A percentile compares a stretch with the other conserved stretches of the same genome.
Evolutionary conservation across 108 stramenopile genomes (phyloP).

Genomic region (Nitzschia sp.): DNA sequence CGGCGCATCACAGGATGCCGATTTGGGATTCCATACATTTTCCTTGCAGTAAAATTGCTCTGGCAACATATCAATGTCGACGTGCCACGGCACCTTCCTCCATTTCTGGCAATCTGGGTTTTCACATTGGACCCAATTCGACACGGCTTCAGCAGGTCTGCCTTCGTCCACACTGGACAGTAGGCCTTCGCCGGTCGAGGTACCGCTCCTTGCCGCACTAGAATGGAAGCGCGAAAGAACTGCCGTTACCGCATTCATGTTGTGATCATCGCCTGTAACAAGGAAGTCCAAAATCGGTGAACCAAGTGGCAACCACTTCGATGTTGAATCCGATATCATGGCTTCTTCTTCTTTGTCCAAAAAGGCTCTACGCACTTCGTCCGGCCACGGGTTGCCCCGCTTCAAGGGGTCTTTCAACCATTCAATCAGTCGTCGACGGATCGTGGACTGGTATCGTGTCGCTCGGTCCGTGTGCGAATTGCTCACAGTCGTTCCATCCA

Average conservation of each 20-base stretch:
- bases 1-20: constrained; percentile 67
- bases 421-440: constrained; percentile 65
- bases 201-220: constrained; percentile 2
- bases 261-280: constrained; percentile 78
- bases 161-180: constrained; percentile 81
- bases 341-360: constrained; percentile 30
- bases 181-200: constrained; percentile 39
- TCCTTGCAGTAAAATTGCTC: constrained; percentile 88
- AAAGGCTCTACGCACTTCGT: constrained; percentile 64
- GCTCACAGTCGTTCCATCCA: constrained; percentile 35
- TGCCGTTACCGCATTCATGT: constrained; percentile 52
- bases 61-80: constrained; percentile 79
- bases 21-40: constrained; percentile 76
- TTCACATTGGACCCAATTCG: constrained; percentile 94
- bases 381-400: constrained; percentile 78
- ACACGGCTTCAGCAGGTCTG: constrained; percentile 85
- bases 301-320: constrained; percentile 66
- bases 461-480: constrained; percentile 27
- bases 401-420: constrained; percentile 78
- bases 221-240: constrained; percentile 34
- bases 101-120: constrained; percentile 87
- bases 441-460: constrained; percentile 44
- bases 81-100: constrained; percentile 88
- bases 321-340: constrained; percentile 18
- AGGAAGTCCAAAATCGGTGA: constrained; percentile 88